A percentile compares a stretch with the other conserved stretches of the same genome.
Conservation (phyloP, 1,284 basidiomycete species). For the Heterobasidion parviporum region DNA sequence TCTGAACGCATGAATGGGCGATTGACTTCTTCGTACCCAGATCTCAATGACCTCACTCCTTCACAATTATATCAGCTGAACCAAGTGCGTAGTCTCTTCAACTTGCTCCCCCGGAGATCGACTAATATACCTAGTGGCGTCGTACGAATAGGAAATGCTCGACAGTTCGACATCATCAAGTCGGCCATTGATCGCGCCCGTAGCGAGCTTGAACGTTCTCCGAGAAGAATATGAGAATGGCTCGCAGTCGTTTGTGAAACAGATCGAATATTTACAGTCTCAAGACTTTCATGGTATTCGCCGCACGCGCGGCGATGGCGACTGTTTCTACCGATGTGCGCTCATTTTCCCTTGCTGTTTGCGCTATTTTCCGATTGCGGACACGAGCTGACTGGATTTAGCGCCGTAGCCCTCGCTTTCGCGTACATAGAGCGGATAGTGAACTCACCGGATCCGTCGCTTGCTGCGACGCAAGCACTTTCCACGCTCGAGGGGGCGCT, state of each 20-base stretch:
- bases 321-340: slow-evolving; percentile 58
- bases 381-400: background rate
- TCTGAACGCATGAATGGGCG: too few species aligned
- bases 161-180: slow-evolving; percentile 6
- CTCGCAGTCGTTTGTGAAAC: slow-evolving; percentile 25
- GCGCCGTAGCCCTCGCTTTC: slow-evolving; percentile 42
- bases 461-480: slow-evolving; percentile 44
- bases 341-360: background rate
- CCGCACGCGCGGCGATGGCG: slow-evolving; percentile 44
- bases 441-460: slow-evolving; percentile 29
- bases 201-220: slow-evolving; percentile 11
- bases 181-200: slow-evolving; percentile 9
- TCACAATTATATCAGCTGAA: slow-evolving; percentile 15
- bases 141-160: slow-evolving; percentile 5
- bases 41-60: slow-evolving; percentile 9
- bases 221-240: slow-evolving; percentile 31
- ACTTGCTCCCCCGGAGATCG: background rate
- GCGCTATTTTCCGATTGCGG: background rate
- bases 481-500: slow-evolving; percentile 46
- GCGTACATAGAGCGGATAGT: slow-evolving; percentile 47
- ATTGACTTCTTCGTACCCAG: background rate
- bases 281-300: slow-evolving; percentile 36
- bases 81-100: slow-evolving; percentile 6
- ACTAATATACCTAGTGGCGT: background rate
- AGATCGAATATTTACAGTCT: slow-evolving; percentile 29